phyloP scores from a whole-genome alignment of 495 filamentous ascomycete genomes.

The Chaetomidium leptoderma region DNA sequence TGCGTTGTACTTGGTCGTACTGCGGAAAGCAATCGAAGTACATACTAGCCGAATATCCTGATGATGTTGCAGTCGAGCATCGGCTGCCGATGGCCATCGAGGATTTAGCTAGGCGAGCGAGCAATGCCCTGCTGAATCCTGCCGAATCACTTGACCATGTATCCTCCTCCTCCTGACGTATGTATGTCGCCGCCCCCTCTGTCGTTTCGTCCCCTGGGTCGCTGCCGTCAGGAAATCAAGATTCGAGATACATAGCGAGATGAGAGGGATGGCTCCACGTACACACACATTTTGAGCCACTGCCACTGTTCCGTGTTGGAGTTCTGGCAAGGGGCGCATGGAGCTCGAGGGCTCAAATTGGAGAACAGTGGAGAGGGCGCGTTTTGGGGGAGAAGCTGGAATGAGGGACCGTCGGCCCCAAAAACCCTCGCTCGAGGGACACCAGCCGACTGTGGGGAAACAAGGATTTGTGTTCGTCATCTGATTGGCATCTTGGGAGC shows the following conservation, averaged over 20 bases:
- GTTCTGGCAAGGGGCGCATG: background rate
- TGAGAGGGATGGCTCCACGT: slow-evolving; percentile 10
- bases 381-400: slow-evolving; percentile 19
- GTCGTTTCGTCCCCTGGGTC: no score
- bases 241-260: slow-evolving; percentile 19
- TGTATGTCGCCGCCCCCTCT: background rate
- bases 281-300: slow-evolving; percentile 8
- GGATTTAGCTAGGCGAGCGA: slow-evolving; percentile 8
- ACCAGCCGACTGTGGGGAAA: slow-evolving; percentile 20
- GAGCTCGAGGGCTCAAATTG: slow-evolving; percentile 4
- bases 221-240: no score
- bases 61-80: slow-evolving; percentile 27
- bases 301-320: slow-evolving; percentile 8
- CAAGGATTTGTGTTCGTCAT: background rate
- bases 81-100: slow-evolving; percentile 24
- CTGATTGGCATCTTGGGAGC: slow-evolving; percentile 18
- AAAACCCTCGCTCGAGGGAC: slow-evolving; percentile 7
- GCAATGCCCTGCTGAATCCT: slow-evolving; percentile 17
- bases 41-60: slow-evolving; percentile 31
- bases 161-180: slow-evolving; percentile 3
- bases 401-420: slow-evolving; percentile 34
- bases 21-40: slow-evolving; percentile 25
- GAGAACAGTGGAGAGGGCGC: slow-evolving; percentile 12
- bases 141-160: slow-evolving; percentile 18
- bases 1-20: slow-evolving; percentile 27